Percentiles rank a stretch among this genome's conserved stretches.
Conservation (phyloP, 2,329 filamentous ascomycete species). For the Aspergillus jensenii region DNA sequence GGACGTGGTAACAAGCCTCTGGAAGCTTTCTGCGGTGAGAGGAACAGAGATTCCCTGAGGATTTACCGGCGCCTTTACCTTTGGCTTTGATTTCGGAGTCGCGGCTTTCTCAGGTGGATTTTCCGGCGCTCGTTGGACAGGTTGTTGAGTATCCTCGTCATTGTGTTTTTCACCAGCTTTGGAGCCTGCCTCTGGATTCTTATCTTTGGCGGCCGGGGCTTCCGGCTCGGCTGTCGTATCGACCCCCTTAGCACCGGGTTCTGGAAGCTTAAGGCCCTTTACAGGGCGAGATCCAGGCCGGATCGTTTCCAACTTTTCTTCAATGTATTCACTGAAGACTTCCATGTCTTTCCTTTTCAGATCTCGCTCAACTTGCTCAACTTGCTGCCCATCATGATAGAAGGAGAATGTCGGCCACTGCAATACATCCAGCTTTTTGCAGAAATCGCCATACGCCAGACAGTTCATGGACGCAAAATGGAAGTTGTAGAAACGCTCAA, state of each 20-base stretch:
- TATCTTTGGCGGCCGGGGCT: constrained; percentile 43
- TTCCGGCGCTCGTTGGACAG: constrained; percentile 16
- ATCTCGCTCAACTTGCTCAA: constrained; percentile 62
- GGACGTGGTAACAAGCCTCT: constrained; percentile 78
- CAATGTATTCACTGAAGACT: constrained; percentile 67
- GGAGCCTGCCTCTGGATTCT: constrained; percentile 37
- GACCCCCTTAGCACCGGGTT: constrained; percentile 61
- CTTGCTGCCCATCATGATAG: constrained; percentile 73
- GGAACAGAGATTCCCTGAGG: constrained; percentile 71
- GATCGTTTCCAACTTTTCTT: constrained; percentile 72
- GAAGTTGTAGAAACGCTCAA: constrained; percentile 83
- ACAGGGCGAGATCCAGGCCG: constrained; percentile 77
- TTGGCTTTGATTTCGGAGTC: constrained; percentile 48
- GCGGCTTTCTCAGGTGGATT: constrained; percentile 34
- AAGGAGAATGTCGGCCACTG: constrained; percentile 76
- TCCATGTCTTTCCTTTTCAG: constrained; percentile 60
- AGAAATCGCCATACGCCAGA: constrained; percentile 76
- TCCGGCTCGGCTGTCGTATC: constrained; percentile 43
- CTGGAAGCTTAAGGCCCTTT: constrained; percentile 66
- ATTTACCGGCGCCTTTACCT: constrained; percentile 64
- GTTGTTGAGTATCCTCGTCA: constrained; percentile 20
- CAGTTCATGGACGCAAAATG: constrained; percentile 87
- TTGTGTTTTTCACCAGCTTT: constrained; percentile 45
- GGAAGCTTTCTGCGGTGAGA: constrained; percentile 82
- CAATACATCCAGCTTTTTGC: constrained; percentile 63